phyloP scores from a whole-genome alignment of 1,139 yeast genomes.

The Casaregolazyma suthepensis region DNA sequence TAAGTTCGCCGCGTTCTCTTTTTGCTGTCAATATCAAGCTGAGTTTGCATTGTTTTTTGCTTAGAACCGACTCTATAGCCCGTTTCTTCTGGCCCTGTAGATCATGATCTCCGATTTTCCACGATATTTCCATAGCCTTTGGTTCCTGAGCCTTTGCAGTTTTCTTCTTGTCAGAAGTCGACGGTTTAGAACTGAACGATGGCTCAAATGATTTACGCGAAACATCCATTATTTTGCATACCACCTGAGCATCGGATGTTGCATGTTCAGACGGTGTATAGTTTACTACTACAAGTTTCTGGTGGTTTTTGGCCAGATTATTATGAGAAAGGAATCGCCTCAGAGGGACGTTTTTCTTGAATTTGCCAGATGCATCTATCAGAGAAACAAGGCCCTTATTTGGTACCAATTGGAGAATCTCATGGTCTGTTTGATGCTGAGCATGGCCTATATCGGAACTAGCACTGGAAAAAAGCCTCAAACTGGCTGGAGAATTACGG shows the following conservation, averaged over 20 bases:
- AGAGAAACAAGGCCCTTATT: conserved; percentile 20
- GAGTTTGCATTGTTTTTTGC: conserved; percentile 27
- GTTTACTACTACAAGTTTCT: conserved; percentile 22
- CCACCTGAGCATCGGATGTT: conserved; percentile 18
- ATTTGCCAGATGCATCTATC: conserved; percentile 20
- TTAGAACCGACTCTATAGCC: conserved; percentile 32
- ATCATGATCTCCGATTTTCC: conserved; percentile 31
- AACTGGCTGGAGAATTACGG: neutral
- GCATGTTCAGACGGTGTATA: conserved; percentile 1
- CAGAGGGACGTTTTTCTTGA: conserved; percentile 16
- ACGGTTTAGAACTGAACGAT: conserved; percentile 12
- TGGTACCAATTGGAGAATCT: conserved; percentile 24
- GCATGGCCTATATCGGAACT: neutral
- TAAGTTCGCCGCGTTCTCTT: conserved; percentile 27
- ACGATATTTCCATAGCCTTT: conserved; percentile 24
- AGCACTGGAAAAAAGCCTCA: neutral
- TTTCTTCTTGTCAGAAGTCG: conserved; percentile 13
- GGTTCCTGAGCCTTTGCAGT: conserved; percentile 11
- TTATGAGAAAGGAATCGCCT: conserved; percentile 12
- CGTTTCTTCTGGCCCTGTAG: conserved; percentile 30
- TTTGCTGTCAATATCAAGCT: conserved; percentile 25
- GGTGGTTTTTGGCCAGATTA: conserved; percentile 12
- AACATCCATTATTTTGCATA: conserved; percentile 21
- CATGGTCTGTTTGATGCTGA: conserved; percentile 14
- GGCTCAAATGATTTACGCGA: conserved; percentile 1